phyloP scores from a whole-genome alignment of 768 basidiomycete genomes.

The Psilocybe cubensis region DNA sequence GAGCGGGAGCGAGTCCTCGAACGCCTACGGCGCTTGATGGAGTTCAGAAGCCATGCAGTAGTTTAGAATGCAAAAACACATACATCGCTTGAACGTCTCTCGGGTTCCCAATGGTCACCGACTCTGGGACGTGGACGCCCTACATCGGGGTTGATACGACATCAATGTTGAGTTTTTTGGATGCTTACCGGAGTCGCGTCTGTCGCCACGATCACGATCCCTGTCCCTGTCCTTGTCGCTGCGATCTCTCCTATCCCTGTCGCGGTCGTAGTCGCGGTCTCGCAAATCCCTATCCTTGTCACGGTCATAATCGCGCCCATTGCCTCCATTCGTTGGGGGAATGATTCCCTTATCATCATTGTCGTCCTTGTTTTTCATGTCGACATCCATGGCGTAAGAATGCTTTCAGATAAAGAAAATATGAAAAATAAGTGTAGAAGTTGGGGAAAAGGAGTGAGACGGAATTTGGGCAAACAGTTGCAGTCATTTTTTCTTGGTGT shows the following conservation, averaged over 20 bases:
- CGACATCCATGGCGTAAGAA: constrained; percentile 64
- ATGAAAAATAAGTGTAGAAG: neutral
- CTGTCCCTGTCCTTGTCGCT: constrained; percentile 45
- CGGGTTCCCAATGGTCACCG: constrained; percentile 86
- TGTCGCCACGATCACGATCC: constrained; percentile 36
- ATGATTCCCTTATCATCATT: constrained; percentile 61
- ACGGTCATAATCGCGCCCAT: constrained; percentile 44
- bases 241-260: constrained; percentile 38
- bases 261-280: constrained; percentile 52
- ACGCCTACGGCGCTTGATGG: constrained; percentile 63
- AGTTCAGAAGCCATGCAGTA: neutral
- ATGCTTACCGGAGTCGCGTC: constrained; percentile 61
- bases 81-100: constrained; percentile 75
- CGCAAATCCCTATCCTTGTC: constrained; percentile 45
- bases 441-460: neutral
- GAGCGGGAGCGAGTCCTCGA: constrained; percentile 57
- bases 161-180: neutral
- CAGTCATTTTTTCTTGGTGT: constrained; percentile 1
- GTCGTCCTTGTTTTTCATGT: constrained; percentile 82
- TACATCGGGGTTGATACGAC: constrained; percentile 1
- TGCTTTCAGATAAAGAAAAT: neutral
- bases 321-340: constrained; percentile 33
- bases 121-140: constrained; percentile 44
- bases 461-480: constrained; percentile 1
- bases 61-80: constrained; percentile 24